These are phyloP conservation scores for Penicillium coprophilum DNA, from an alignment of 495 filamentous ascomycete genomes.

Conservation along the genomic window DNA sequence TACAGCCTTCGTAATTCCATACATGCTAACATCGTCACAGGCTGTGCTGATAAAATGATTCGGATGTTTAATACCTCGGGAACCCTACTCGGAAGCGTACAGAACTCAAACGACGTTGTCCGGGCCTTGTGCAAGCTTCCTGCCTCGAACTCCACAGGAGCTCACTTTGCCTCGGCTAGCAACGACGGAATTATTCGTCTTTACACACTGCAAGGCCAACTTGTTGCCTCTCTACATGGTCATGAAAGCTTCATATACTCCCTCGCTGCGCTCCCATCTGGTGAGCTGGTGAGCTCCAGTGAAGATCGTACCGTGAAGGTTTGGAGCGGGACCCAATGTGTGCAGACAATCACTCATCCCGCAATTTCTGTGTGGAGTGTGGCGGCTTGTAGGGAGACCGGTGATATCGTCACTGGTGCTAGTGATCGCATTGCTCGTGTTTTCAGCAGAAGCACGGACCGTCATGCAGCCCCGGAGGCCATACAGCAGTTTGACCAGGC, in stretches of 20 bases:
- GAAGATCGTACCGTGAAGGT: constrained; percentile 91
- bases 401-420: constrained; percentile 89
- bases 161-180: constrained; percentile 83
- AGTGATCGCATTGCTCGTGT: constrained; percentile 86
- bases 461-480: constrained; percentile 60
- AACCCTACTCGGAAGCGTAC: constrained; percentile 63
- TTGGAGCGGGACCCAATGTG: constrained; percentile 77
- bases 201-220: constrained; percentile 73
- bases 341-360: constrained; percentile 96
- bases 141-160: constrained; percentile 70
- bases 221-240: constrained; percentile 72
- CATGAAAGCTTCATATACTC: constrained; percentile 98
- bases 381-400: constrained; percentile 72
- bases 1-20: neutral
- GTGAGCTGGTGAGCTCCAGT: constrained; percentile 85
- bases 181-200: constrained; percentile 85
- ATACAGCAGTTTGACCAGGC: constrained; percentile 72
- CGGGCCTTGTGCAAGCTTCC: constrained; percentile 82
- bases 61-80: constrained; percentile 73
- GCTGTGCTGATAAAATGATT: constrained; percentile 84
- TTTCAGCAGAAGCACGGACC: constrained; percentile 73
- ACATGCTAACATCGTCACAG: constrained; percentile 32
- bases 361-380: constrained; percentile 96
- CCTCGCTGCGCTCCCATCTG: constrained; percentile 70
- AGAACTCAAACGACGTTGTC: constrained; percentile 75